Evolutionary conservation across 179 eudicot species (phyloP), one percentile per base, ranked within the genome.

Genomic region (Amaranthus tricolor): DNA sequence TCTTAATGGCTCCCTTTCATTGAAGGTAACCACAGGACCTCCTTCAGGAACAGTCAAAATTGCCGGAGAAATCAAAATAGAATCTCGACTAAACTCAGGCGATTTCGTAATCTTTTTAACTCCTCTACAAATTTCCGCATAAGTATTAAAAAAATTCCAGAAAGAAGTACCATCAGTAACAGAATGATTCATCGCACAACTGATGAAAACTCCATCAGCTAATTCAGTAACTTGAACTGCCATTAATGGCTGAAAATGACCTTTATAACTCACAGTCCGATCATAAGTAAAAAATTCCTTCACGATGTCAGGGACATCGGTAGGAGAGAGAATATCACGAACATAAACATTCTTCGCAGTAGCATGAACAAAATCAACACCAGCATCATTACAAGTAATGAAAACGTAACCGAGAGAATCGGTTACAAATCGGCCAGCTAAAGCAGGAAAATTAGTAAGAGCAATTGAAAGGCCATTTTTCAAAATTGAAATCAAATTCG

Each of bases 81-180:
- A 90, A 8, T 90, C 73, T 4, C 99, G 86, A 55, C 74, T 60
- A 58, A 92, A 92, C 70, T 87, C 86, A 7, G 99, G 96, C 45
- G 19, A 44, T 24, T 64, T 84, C 0, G 90, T 65, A 7, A 87
- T 72, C 68, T 66, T 83, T 62, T 50, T 77, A 0, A 70, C 85
- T 0, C 97, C 99, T 14, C 83, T 76, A 51, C 90, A 86, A 4
- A 86, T 65, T 51, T 89, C 99, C n/a, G 99, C 97, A 31, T 88
- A 95, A 2, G 90, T 81, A 20, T 95, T 95, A 75, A 95, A 90
- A 71, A 95, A 95, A 53, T 95, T 95, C 99, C 99, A 95, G 44
- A 92, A 85, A 1, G 99, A 95, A 0, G 97, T 95, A 0, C 97
- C 99, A 71, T 95, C 99, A 5, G 86, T 81, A 17, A 93, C 93